Percentiles rank a stretch among this genome's conserved stretches.
Evolutionary conservation across 208 protist genomes (phyloP).

Genomic region (Giardia duodenalis): DNA sequence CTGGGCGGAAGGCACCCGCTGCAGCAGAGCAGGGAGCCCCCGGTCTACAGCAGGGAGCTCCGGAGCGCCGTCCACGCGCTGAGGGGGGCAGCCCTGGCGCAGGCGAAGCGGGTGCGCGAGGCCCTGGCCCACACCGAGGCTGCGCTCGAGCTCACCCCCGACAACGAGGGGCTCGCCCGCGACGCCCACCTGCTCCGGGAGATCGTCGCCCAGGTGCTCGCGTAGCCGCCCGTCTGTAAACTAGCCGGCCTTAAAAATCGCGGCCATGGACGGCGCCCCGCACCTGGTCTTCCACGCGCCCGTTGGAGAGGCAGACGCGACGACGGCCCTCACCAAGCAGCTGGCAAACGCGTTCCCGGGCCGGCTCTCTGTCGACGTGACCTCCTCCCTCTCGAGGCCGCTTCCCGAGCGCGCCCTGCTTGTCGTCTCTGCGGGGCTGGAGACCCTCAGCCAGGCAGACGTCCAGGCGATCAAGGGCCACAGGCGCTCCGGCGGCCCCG

Average conservation of each 20-base stretch:
- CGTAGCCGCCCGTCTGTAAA: too few species aligned
- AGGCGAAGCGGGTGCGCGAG: neutral
- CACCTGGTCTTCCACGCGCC: conserved; percentile 1
- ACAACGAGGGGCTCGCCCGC: neutral
- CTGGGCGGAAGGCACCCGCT: neutral
- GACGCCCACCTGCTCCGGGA: neutral
- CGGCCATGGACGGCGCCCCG: too few species aligned
- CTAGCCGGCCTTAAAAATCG: too few species aligned
- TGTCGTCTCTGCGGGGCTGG: neutral
- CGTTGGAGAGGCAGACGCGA: neutral
- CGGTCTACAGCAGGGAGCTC: neutral
- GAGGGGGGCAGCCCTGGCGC: neutral
- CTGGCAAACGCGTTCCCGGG: neutral
- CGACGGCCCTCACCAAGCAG: neutral
- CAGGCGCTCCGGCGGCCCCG: neutral
- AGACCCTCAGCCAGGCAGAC: neutral
- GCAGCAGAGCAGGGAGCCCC: neutral
- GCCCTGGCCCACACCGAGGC: neutral
- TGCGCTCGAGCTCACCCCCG: neutral
- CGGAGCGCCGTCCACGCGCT: neutral
- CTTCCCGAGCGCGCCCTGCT: neutral
- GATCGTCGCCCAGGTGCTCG: too few species aligned
- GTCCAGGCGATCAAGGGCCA: neutral
- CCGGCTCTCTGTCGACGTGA: neutral
- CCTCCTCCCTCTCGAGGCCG: neutral